Conservation (phyloP, 75 land plant species). For the Gnetum montanum region DNA sequence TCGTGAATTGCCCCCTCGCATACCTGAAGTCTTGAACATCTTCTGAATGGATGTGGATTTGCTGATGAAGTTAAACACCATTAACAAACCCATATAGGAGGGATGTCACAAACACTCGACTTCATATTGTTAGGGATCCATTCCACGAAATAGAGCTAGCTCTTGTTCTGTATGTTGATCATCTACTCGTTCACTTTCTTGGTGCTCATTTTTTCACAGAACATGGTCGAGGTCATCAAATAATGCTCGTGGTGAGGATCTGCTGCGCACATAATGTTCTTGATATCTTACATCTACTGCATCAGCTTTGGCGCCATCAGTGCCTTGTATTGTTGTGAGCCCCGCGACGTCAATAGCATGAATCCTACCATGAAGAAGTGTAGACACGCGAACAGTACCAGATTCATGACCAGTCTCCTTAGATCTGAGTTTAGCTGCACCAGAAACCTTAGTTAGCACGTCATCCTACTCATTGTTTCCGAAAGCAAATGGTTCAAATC, state of each 20-base stretch:
- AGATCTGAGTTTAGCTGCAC: slow-evolving; percentile 48
- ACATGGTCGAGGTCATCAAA: slow-evolving; percentile 37
- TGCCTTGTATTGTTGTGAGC: slow-evolving; percentile 45
- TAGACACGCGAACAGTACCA: slow-evolving; percentile 37
- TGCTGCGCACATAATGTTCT: slow-evolving; percentile 63
- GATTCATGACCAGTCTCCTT: slow-evolving; percentile 29
- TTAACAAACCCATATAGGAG: slow-evolving; percentile 29
- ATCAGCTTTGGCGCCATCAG: slow-evolving; percentile 45
- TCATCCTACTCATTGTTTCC: slow-evolving; percentile 37
- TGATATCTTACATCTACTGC: slow-evolving; percentile 55
- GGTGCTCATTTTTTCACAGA: slow-evolving; percentile 32
- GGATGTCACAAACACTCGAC: slow-evolving; percentile 35
- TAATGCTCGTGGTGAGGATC: slow-evolving; percentile 45
- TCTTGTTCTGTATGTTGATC: slow-evolving; percentile 44
- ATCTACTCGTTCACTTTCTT: slow-evolving; percentile 36
- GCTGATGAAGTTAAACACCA: slow-evolving; percentile 27
- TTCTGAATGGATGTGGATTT: slow-evolving; percentile 30
- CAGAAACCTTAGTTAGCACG: slow-evolving; percentile 37
- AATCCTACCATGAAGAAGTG: slow-evolving; percentile 53
- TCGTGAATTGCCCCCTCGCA: slow-evolving; percentile 35
- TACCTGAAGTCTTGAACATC: slow-evolving; percentile 40
- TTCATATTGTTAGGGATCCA: slow-evolving; percentile 46
- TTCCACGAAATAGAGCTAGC: slow-evolving; percentile 37
- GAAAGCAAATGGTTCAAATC: slow-evolving; percentile 36
- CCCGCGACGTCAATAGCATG: slow-evolving; percentile 32